These are phyloP conservation scores for Diophrys sp. DNA, from an alignment of 73 alveolate genomes.

Conservation along the genomic window DNA sequence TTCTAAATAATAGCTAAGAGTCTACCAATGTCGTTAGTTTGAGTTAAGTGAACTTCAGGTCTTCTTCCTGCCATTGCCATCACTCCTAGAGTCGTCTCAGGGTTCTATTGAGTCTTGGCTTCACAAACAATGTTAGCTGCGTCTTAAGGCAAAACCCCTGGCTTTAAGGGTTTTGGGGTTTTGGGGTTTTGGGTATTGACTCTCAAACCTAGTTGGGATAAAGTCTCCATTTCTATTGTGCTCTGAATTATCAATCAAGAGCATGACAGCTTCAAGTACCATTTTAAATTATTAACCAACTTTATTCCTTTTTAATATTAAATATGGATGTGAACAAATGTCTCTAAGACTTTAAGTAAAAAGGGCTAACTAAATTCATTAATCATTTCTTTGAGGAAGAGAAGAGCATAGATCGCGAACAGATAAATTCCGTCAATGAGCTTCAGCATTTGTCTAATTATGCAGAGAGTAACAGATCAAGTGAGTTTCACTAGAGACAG, in stretches of 20 bases:
- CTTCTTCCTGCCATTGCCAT: conserved; percentile 93
- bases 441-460: not conserved
- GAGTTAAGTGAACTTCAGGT: conserved; percentile 79
- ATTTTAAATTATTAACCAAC: conserved; percentile 24
- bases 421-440: not conserved
- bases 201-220: conserved; percentile 88
- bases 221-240: conserved; percentile 94
- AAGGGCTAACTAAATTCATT: not conserved
- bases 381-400: not conserved
- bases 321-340: not conserved
- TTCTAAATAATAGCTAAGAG: conserved; percentile 56
- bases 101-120: conserved; percentile 78
- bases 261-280: conserved; percentile 74
- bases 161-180: too few species aligned
- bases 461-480: not conserved
- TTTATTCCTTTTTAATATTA: not conserved
- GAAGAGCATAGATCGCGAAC: not conserved
- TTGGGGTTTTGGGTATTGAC: too few species aligned
- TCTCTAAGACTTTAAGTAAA: not conserved
- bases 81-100: conserved; percentile 93
- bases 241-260: conserved; percentile 90
- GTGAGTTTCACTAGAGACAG: not conserved
- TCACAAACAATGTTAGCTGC: conserved; percentile 82
- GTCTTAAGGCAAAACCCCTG: too few species aligned
- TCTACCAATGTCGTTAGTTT: conserved; percentile 83